Percentiles rank a stretch among this genome's conserved stretches.
phyloP scores from a whole-genome alignment of 352 stramenopile genomes.

The Phytophthora multivora region DNA sequence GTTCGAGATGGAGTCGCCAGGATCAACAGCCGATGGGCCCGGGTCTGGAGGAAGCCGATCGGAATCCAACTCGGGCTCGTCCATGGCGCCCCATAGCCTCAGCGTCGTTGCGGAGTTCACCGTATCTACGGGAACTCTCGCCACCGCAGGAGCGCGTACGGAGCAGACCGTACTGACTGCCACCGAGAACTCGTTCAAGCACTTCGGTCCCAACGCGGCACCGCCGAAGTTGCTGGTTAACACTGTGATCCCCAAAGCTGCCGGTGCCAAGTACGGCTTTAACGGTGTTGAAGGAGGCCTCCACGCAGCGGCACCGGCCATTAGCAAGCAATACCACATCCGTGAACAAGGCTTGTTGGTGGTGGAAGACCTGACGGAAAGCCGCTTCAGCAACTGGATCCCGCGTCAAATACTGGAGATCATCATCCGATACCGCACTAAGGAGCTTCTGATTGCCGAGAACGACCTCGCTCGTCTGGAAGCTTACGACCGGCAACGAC shows the following conservation, averaged over 20 bases:
- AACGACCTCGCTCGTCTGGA: conserved; percentile 79
- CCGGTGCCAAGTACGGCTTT: conserved; percentile 67
- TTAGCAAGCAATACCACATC: conserved; percentile 89
- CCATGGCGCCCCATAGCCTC: conserved; percentile 31
- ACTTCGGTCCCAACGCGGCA: conserved; percentile 53
- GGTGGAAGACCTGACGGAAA: conserved; percentile 84
- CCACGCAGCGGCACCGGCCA: conserved; percentile 51
- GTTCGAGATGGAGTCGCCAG: conserved; percentile 80
- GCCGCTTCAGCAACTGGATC: conserved; percentile 84
- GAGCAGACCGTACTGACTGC: conserved; percentile 68
- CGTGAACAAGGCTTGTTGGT: conserved; percentile 81
- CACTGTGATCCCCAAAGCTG: conserved; percentile 76
- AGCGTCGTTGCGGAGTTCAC: conserved; percentile 82
- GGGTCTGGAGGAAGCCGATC: conserved; percentile 22
- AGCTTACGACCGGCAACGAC: conserved; percentile 73
- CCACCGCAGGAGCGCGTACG: conserved; percentile 64
- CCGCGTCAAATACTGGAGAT: conserved; percentile 83
- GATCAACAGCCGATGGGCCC: conserved; percentile 42
- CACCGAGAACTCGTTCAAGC: conserved; percentile 78
- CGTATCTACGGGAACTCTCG: conserved; percentile 64
- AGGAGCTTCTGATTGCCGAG: conserved; percentile 75
- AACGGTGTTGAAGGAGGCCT: conserved; percentile 59
- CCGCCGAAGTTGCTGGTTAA: conserved; percentile 80
- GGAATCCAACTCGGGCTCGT: conserved; percentile 38
- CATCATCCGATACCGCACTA: conserved; percentile 77